These are phyloP conservation scores for Starmerella floris DNA, from an alignment of 805 yeast species.

Conservation along the genomic window DNA sequence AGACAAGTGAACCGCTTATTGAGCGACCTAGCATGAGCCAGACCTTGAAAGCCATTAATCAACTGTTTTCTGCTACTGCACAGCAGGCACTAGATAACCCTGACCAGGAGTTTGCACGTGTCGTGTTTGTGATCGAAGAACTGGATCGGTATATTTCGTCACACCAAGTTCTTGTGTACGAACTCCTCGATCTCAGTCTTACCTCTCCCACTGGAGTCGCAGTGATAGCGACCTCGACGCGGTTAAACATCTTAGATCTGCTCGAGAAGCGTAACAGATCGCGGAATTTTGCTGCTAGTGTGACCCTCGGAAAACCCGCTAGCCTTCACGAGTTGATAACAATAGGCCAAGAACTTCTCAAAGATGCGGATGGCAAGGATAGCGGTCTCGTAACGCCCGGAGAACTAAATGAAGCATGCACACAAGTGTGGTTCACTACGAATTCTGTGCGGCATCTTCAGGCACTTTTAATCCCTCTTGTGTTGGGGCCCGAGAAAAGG, in stretches of 20 bases:
- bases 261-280: constrained; percentile 85
- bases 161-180: constrained; percentile 75
- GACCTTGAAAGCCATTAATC: constrained; percentile 22
- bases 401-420: constrained; percentile 16
- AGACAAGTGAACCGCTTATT: constrained; percentile 7
- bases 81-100: constrained; percentile 4
- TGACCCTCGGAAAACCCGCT: constrained; percentile 43
- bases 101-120: constrained; percentile 20
- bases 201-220: constrained; percentile 57
- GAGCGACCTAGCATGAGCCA: constrained; percentile 25
- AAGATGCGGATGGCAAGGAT: constrained; percentile 19
- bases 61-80: constrained; percentile 21
- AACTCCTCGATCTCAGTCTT: constrained; percentile 77
- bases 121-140: constrained; percentile 72
- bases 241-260: constrained; percentile 61
- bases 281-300: constrained; percentile 69
- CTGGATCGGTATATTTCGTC: constrained; percentile 62
- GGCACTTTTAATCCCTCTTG: constrained; percentile 8
- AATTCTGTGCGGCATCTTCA: constrained; percentile 39
- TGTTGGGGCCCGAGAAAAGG: not conserved
- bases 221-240: constrained; percentile 66
- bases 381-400: constrained; percentile 20
- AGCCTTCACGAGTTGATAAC: constrained; percentile 39
- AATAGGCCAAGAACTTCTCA: constrained; percentile 34
- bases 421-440: constrained; percentile 40